Base-by-base conservation (phyloP, 2,329 filamentous ascomycete species). In the Fusarium sp. region DNA sequence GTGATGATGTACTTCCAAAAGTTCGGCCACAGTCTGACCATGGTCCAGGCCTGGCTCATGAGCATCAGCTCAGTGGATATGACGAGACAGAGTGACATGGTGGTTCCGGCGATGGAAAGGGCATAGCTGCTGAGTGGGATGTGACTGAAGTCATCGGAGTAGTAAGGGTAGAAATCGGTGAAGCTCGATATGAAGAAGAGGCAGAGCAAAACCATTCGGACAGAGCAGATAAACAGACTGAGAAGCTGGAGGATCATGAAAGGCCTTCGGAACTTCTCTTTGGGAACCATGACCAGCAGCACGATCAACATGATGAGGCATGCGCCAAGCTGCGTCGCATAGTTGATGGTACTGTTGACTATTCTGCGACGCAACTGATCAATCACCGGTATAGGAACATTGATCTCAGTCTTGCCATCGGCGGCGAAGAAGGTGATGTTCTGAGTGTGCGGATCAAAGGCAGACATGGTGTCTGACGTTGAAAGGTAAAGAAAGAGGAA, bases 271-370 rank as follows among this genome's bases (percentile, higher is more conserved):
- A 92, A 86, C 76, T 92, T 93, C 68, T 87, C 82, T 0, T 82
- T 76, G 20, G 87, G 87, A 0, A 92, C 94, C 76, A 94, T 84
- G 59, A 90, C 73, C 13, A 93, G 79, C 4, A 94, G 80, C 30
- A 91, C 82, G 43, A 90, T 70, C 19, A 94, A 81, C 73, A 93
- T 86, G 62, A 90, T 79, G 58, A 90, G 67, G 46, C 86, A 87
- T 23, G 90, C 87, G 30, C 92, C 92, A 51, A 94, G 83, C 76
- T 95, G 92, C 19, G 85, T 80, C 52, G 87, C 89, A 75, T 90
- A 92, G 78, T 89, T 90, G 81, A 92, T 88, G 75, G 75, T 76
- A 25, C 79, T 76, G 71, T 76, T 79, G 65, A 77, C 62, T 40
- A 76, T 74, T 30, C 75, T 73, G 23, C 71, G 65, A 63, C 76